Base-by-base conservation (phyloP, 2,329 filamentous ascomycete genomes). In the Ophiostoma sp. region DNA sequence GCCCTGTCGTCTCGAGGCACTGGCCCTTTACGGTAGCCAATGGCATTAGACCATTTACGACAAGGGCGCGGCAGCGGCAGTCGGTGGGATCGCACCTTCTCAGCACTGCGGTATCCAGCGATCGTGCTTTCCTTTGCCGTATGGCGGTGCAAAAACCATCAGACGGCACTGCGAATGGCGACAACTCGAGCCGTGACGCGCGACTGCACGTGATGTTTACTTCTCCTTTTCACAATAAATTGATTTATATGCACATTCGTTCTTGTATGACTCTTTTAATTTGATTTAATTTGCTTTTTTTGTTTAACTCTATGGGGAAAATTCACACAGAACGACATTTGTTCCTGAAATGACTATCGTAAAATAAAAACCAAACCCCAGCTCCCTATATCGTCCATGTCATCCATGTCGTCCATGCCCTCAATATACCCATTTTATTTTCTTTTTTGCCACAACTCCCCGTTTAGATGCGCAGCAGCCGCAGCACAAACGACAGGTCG, bases 401-500 rank as follows among this genome's bases (percentile, higher is more conserved):
- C 48, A 52, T 57, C 55, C 55, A 59, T 36, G 55, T 19, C 55
- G 25, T 64, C 59, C n/a, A 25, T 39, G 31, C 33, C 7, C 59
- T 64, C 19, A 36, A n/a, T 45, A 50, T 61, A 36, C 55, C 15
- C 42, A 39, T 61, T 61, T 69, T 59, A 22, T 39, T 63, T 63
- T 42, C 22, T 61, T n/a, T 31, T 11, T 5, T 12, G 15, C 19
- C 15, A 19, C 66, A 36, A 5, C 36, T 17, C 17, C 45, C n/a
- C 19, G 4, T 42, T 39, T 73, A 75, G 36, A 76, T 63, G 12
- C 66, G 66, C 28, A 77, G 71, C 52, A 77, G 73, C 28, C 73
- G 74, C 72, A 77, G 71, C 45, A 75, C 70, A 75, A 77, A 77
- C 28, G 76, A 68, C 71, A 77, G 71, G 33, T 77, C 76, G 70